Percentiles rank a stretch among this genome's conserved stretches.
Evolutionary conservation across 2,329 filamentous ascomycete species (phyloP).

Genomic region (Simplicillium aogashimaense): DNA sequence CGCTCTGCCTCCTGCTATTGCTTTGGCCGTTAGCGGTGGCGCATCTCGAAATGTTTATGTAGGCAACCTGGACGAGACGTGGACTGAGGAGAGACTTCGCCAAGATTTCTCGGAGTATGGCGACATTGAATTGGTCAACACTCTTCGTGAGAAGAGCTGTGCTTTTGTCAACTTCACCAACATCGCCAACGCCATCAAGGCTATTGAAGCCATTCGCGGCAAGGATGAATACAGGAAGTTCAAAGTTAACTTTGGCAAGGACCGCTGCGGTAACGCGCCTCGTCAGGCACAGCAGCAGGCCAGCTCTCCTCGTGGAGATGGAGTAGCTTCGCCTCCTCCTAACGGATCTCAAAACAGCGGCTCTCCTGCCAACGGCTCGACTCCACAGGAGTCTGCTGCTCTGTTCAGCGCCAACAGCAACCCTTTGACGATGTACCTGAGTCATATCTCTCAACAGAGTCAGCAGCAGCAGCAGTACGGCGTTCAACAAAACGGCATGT

Average conservation of each 20-base stretch:
- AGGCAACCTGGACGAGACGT: slow-evolving; percentile 92
- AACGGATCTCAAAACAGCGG: slow-evolving; percentile 52
- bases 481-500: slow-evolving; percentile 72
- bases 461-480: slow-evolving; percentile 67
- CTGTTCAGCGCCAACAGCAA: slow-evolving; percentile 79
- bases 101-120: slow-evolving; percentile 97
- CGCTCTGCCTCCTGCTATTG: slow-evolving; percentile 89
- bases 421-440: slow-evolving; percentile 87
- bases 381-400: slow-evolving; percentile 55
- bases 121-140: slow-evolving; percentile 96
- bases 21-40: slow-evolving; percentile 88
- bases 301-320: slow-evolving; percentile 58
- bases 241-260: slow-evolving; percentile 99
- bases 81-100: slow-evolving; percentile 89
- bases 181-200: slow-evolving; percentile 99
- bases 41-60: slow-evolving; percentile 98
- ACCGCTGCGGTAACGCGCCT: slow-evolving; percentile 92
- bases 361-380: slow-evolving; percentile 39
- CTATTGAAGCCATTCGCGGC: slow-evolving; percentile 88
- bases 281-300: slow-evolving; percentile 66
- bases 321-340: slow-evolving; percentile 43
- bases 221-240: slow-evolving; percentile 96
- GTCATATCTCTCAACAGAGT: slow-evolving; percentile 64
- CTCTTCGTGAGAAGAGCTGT: slow-evolving; percentile 95
- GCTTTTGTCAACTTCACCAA: slow-evolving; percentile 99